A percentile compares a stretch with the other conserved stretches of the same genome.
These are phyloP conservation scores for Eucalyptus pumila DNA, from an alignment of 345 rosid species.

Conservation along the genomic window DNA sequence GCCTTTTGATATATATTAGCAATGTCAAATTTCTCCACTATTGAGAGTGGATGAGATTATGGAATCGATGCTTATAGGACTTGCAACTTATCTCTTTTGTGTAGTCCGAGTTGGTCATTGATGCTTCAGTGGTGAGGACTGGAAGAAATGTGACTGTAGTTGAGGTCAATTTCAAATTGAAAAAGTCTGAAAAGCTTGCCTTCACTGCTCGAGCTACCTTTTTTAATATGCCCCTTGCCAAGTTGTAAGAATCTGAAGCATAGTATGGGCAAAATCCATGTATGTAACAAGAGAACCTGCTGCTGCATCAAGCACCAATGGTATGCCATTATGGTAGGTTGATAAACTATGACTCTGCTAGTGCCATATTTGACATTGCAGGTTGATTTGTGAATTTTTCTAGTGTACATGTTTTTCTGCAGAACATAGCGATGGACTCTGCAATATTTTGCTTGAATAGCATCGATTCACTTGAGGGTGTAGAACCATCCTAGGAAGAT, in stretches of 20 bases:
- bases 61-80: not conserved
- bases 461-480: not conserved
- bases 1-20: not conserved
- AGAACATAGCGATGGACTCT: not conserved
- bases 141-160: conserved; percentile 66
- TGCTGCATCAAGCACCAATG: not conserved
- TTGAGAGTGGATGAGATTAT: not conserved
- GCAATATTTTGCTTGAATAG: not conserved
- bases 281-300: not conserved
- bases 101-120: conserved; percentile 43
- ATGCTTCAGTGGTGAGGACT: conserved; percentile 51
- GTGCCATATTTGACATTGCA: not conserved
- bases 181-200: conserved; percentile 32
- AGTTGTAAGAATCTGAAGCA: conserved; percentile 18
- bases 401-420: not conserved
- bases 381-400: not conserved
- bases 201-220: conserved; percentile 53
- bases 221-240: conserved; percentile 35
- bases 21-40: not conserved
- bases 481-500: not conserved
- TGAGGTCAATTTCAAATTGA: conserved; percentile 40
- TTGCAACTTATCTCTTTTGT: not conserved
- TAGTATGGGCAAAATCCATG: not conserved
- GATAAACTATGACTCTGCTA: not conserved
- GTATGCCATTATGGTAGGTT: not conserved